phyloP scores from a whole-genome alignment of 805 yeast genomes.

The Teunomyces funiuensis region DNA sequence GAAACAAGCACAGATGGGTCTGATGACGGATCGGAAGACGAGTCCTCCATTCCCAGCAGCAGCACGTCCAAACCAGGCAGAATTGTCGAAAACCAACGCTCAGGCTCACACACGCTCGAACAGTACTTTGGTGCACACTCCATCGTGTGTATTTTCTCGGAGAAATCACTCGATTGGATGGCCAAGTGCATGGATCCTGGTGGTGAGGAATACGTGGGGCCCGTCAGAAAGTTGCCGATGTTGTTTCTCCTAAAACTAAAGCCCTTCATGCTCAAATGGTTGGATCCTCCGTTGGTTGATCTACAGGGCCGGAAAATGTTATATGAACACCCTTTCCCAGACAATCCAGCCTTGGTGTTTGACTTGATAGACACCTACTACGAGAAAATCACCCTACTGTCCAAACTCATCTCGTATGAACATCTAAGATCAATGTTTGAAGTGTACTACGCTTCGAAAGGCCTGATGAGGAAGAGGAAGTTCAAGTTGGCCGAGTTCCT shows the following conservation, averaged over 20 bases:
- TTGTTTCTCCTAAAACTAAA: slow-evolving; percentile 19
- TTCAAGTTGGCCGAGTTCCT: slow-evolving; percentile 33
- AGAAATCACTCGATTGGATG: slow-evolving; percentile 35
- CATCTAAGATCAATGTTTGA: slow-evolving; percentile 22
- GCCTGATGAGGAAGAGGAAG: slow-evolving; percentile 8
- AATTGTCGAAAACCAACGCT: background rate
- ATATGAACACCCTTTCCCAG: slow-evolving; percentile 24
- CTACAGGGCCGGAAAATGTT: slow-evolving; percentile 16
- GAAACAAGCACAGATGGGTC: background rate
- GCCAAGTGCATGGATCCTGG: slow-evolving; percentile 23
- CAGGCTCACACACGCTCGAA: background rate
- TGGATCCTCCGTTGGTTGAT: slow-evolving; percentile 29
- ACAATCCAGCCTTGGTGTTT: slow-evolving; percentile 19
- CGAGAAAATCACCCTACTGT: slow-evolving; percentile 20
- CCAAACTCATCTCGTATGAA: slow-evolving; percentile 17
- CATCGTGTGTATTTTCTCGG: slow-evolving; percentile 33
- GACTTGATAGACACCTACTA: slow-evolving; percentile 29
- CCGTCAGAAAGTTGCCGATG: slow-evolving; percentile 30
- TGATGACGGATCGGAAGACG: background rate
- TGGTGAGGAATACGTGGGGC: slow-evolving; percentile 16
- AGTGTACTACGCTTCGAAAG: slow-evolving; percentile 20
- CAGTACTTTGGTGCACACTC: slow-evolving; percentile 39
- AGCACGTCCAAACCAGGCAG: background rate
- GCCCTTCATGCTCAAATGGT: slow-evolving; percentile 24
- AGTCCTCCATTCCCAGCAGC: background rate